Evolutionary conservation across 257 asterid genomes (phyloP).

Genomic region (Scutellaria barbata): DNA sequence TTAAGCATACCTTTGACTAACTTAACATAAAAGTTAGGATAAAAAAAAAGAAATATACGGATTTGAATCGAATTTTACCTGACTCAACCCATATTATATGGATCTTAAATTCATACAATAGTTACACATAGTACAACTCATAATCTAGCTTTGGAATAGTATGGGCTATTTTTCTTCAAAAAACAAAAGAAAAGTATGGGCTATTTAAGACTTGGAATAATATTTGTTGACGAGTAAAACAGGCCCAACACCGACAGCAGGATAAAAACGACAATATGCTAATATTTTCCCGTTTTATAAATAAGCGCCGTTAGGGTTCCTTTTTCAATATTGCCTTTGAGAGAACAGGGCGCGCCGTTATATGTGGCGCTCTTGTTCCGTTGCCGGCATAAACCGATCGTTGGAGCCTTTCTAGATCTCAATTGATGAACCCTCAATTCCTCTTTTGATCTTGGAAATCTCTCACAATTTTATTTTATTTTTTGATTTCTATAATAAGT

Average conservation of each 20-base stretch:
- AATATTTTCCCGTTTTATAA: conserved; percentile 10
- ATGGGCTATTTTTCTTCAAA: too few relatives aligned
- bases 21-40: too few relatives aligned
- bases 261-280: conserved; percentile 17
- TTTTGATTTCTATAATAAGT: background rate
- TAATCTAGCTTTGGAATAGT: too few relatives aligned
- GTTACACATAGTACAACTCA: too few relatives aligned
- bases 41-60: too few relatives aligned
- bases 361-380: conserved; percentile 66
- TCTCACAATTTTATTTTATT: conserved; percentile 31
- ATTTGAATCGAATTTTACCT: too few relatives aligned
- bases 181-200: background rate
- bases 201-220: background rate
- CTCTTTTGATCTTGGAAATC: conserved; percentile 36
- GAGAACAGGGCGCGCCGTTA: conserved; percentile 51
- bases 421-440: conserved; percentile 17
- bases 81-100: too few relatives aligned
- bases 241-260: conserved; percentile 8
- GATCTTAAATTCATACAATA: too few relatives aligned
- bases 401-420: conserved; percentile 35
- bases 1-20: too few relatives aligned
- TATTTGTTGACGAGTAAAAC: background rate
- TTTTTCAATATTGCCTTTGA: conserved; percentile 48
- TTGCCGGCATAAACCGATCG: conserved; percentile 69
- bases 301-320: conserved; percentile 41